Conservation (phyloP, 1,139 yeast genomes). For the Yamadazyma epiphylla region DNA sequence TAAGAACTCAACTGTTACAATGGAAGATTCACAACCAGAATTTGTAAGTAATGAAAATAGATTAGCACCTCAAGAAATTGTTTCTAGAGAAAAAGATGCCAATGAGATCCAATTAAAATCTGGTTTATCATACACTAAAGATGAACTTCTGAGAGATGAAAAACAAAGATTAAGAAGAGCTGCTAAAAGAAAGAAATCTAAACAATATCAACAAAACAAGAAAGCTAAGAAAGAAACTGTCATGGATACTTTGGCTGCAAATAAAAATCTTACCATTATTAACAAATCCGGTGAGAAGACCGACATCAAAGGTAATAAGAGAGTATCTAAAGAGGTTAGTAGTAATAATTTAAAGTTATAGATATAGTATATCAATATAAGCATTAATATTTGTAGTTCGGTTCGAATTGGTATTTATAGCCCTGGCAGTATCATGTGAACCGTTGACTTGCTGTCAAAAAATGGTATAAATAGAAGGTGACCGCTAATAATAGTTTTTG, state of each 20-base stretch:
- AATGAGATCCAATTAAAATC: slow-evolving; percentile 70
- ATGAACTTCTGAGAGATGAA: slow-evolving; percentile 82
- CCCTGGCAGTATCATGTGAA: too few species aligned
- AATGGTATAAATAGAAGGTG: too few species aligned
- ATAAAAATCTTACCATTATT: slow-evolving; percentile 76
- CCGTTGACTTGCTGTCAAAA: too few species aligned
- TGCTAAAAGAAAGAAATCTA: slow-evolving; percentile 74
- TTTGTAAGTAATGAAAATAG: slow-evolving; percentile 71
- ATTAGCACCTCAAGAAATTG: slow-evolving; percentile 96
- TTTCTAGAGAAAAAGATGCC: slow-evolving; percentile 48
- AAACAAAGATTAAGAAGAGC: slow-evolving; percentile 86
- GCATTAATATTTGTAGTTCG: too few species aligned
- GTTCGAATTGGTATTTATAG: too few species aligned
- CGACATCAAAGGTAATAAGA: slow-evolving; percentile 67
- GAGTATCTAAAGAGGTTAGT: slow-evolving; percentile 28
- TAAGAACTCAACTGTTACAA: slow-evolving; percentile 73
- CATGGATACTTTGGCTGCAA: slow-evolving; percentile 68
- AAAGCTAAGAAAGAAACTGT: slow-evolving; percentile 37
- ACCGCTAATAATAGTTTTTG: too few species aligned
- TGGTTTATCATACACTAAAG: slow-evolving; percentile 79
- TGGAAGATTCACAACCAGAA: slow-evolving; percentile 97
- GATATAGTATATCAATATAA: too few species aligned
- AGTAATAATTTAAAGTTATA: slow-evolving; percentile 23
- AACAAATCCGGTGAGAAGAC: slow-evolving; percentile 74
- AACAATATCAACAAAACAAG: slow-evolving; percentile 39